Percentiles rank a stretch among this genome's conserved stretches.
phyloP scores from a whole-genome alignment of 2,329 filamentous ascomycete species.

The Ophiocordyceps australis region DNA sequence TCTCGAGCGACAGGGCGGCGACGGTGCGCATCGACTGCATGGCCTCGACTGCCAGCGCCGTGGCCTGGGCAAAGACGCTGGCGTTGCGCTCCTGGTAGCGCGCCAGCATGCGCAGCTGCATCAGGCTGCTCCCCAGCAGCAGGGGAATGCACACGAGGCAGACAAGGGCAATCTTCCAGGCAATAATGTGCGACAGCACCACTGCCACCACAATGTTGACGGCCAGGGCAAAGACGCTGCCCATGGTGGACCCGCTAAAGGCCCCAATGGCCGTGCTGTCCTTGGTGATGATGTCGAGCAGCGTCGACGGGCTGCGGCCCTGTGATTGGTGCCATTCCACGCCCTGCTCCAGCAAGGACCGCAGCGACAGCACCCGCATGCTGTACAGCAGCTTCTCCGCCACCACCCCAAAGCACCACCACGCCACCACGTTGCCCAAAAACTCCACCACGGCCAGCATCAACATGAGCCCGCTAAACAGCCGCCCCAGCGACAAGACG shows the following conservation, averaged over 20 bases:
- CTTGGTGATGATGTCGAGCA: conserved; percentile 46
- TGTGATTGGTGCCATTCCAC: conserved; percentile 54
- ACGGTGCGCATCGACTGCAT: conserved; percentile 42
- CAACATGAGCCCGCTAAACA: conserved; percentile 38
- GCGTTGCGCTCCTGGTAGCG: conserved; percentile 39
- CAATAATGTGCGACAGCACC: conserved; percentile 45
- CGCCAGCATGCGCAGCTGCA: conserved; percentile 40
- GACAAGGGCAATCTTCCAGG: conserved; percentile 55
- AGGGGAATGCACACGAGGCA: conserved; percentile 45
- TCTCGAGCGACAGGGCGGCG: conserved; percentile 25
- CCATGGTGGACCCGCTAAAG: conserved; percentile 46
- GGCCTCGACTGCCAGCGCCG: conserved; percentile 43
- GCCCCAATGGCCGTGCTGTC: conserved; percentile 44
- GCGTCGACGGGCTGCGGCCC: conserved; percentile 39
- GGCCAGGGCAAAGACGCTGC: conserved; percentile 41
- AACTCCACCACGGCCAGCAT: conserved; percentile 28
- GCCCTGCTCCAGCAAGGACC: conserved; percentile 46
- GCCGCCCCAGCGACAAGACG: conserved; percentile 13
- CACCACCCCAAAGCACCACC: conserved; percentile 24
- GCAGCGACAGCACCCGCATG: conserved; percentile 44
- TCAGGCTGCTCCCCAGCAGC: conserved; percentile 43
- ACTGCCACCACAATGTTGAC: conserved; percentile 47
- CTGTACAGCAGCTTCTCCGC: conserved; percentile 48
- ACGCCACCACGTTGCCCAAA: conserved; percentile 36
- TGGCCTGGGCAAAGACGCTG: conserved; percentile 38